Evolutionary conservation across 371 early-diverging fungal genomes (phyloP).

Genomic region (Saksenaea oblongispora): DNA sequence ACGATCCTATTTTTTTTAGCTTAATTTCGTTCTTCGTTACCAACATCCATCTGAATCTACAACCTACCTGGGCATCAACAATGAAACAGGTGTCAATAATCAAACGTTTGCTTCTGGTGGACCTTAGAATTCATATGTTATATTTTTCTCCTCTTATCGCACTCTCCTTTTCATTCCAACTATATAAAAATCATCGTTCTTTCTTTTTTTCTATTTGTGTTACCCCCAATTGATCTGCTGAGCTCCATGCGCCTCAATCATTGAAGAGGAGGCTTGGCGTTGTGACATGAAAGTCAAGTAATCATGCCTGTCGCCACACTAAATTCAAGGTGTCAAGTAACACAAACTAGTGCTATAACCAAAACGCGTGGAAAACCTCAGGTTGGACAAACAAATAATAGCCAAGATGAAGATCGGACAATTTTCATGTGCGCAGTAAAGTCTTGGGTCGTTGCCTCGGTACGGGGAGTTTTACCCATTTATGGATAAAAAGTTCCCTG

Average conservation of each 20-base stretch:
- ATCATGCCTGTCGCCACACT: neutral
- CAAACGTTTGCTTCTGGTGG: neutral
- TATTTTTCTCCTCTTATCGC: constrained; percentile 3
- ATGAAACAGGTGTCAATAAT: neutral
- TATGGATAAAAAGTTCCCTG: neutral
- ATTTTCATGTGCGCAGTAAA: neutral
- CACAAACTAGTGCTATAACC: neutral
- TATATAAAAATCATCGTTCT: constrained; percentile 4
- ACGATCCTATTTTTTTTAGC: neutral
- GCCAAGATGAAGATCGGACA: neutral
- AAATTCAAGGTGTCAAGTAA: neutral
- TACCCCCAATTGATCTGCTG: constrained; percentile 1
- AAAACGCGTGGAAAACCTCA: neutral
- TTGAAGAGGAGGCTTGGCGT: neutral
- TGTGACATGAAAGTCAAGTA: neutral
- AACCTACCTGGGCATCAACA: neutral
- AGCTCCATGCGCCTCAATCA: constrained; percentile 5
- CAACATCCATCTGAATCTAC: neutral
- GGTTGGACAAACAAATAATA: neutral
- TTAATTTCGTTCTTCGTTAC: neutral
- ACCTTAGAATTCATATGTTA: neutral
- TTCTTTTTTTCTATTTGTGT: constrained; percentile 1
- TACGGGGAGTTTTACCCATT: constrained; percentile 1
- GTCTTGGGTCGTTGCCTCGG: neutral
- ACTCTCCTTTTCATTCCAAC: constrained; percentile 10